Conservation (phyloP, 176 grass and related monocot species). For the Aegilops tauschii region DNA sequence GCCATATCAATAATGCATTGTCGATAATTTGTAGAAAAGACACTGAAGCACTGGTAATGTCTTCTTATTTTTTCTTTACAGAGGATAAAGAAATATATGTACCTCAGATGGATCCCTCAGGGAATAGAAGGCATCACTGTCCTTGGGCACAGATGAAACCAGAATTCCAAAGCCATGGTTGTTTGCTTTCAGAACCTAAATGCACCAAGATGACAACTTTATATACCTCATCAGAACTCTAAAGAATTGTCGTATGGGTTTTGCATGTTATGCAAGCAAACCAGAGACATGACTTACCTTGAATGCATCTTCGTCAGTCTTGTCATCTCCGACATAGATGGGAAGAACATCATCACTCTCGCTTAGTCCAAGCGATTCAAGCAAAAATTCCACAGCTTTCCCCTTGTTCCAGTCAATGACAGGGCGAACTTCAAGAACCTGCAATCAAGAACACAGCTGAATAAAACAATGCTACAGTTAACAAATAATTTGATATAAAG, state of each 20-base stretch:
- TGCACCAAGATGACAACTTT: background rate
- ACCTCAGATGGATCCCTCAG: conserved; percentile 86
- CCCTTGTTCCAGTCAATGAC: conserved; percentile 99
- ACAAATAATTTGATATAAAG: background rate
- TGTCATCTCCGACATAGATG: conserved; percentile 96
- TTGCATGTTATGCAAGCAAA: background rate
- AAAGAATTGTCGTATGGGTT: background rate
- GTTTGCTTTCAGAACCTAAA: conserved; percentile 68
- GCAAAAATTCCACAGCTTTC: conserved; percentile 92
- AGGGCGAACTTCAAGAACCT: conserved; percentile 98
- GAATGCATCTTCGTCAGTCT: conserved; percentile 96
- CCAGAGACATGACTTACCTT: conserved; percentile 42
- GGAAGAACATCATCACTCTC: conserved; percentile 70
- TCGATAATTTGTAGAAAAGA: background rate
- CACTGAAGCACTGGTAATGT: background rate
- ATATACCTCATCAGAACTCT: background rate
- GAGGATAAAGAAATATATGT: conserved; percentile 18
- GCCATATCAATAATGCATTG: background rate
- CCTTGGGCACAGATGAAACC: conserved; percentile 83
- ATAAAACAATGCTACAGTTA: background rate
- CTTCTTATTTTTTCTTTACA: background rate
- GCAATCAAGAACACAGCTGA: background rate
- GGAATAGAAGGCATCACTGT: conserved; percentile 86
- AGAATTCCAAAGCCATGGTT: conserved; percentile 82
- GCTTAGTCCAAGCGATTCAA: conserved; percentile 74